Evolutionary conservation across 495 filamentous ascomycete genomes (phyloP), one percentile per base, ranked within the genome.

Genomic region (Trichoderma parareesei): DNA sequence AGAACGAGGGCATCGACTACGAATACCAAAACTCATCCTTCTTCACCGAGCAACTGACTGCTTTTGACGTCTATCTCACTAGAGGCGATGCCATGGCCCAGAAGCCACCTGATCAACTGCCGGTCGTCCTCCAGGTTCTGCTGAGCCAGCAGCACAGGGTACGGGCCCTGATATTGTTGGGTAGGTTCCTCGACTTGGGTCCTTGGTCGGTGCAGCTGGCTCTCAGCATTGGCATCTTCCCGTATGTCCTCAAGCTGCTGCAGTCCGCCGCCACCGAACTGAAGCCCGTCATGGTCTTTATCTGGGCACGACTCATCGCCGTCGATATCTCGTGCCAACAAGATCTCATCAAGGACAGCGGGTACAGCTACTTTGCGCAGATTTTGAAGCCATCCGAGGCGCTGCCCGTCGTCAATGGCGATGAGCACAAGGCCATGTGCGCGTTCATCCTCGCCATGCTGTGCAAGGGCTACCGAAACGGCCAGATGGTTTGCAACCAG

Each of bases 231-330:
- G 94, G 94, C 38, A 99, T 99, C 60, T 99, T 99, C 75, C 94
- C 94, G 0, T 99, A 99, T 68, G 94, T 99, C 7, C 80, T 98
- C 18, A 98, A 98, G 73, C 81, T 99, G 43, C 80, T 99, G 35
- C 95, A 98, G 71, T 98, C 95, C 8, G 92, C 93, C 59, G 94
- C 94, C 0, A 83, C 90, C 59, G 94, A 99, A 73, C 78, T 99
- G 61, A 98, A 98, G 71, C 93, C 94, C 1, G 93, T 97, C 37
- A 97, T 99, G 93, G 92, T 99, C 20, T 99, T 98, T 76, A 99
- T 99, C 66, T 99, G 94, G 94, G 92, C 95, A 11, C 85, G 94
- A 61, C 93, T 99, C 44, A 87, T 99, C 68, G 94, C 94, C 46
- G 95, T 99, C 20, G 94, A 98, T 69, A 85, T 92, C 65, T 89